Percentiles rank a stretch among this genome's conserved stretches.
phyloP scores from a whole-genome alignment of 768 basidiomycete species.

The Pisolithus sp. region DNA sequence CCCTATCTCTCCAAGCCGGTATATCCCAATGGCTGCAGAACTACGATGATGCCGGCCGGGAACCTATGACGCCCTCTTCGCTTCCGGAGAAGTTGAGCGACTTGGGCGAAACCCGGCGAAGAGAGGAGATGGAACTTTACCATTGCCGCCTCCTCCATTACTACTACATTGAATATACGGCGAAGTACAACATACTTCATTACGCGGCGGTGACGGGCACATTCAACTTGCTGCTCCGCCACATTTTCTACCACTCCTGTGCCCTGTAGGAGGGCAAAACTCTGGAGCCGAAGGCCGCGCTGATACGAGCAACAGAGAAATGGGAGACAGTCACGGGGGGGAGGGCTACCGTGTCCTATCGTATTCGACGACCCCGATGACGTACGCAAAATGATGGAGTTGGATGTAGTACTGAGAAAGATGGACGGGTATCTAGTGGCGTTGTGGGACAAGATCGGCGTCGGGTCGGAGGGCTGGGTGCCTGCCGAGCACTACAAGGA shows the following conservation, averaged over 20 bases:
- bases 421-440: conserved; percentile 28
- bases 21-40: conserved; percentile 42
- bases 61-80: conserved; percentile 33
- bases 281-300: conserved; percentile 37
- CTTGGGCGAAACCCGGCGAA: conserved; percentile 33
- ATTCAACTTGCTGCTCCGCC: conserved; percentile 29
- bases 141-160: conserved; percentile 43
- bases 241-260: conserved; percentile 40
- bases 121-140: conserved; percentile 30
- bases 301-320: conserved; percentile 37
- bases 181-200: conserved; percentile 40
- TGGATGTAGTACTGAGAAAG: conserved; percentile 25
- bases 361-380: conserved; percentile 39
- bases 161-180: conserved; percentile 42
- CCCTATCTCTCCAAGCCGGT: conserved; percentile 43
- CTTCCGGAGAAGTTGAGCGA: conserved; percentile 38
- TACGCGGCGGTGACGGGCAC: conserved; percentile 35
- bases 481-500: conserved; percentile 35
- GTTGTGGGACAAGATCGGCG: conserved; percentile 23
- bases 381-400: conserved; percentile 34
- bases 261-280: conserved; percentile 48
- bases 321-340: conserved; percentile 38
- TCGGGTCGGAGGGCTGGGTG: conserved; percentile 40
- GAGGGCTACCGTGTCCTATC: conserved; percentile 37
- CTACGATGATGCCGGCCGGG: conserved; percentile 37